These are phyloP conservation scores for Hyphopichia homilentoma DNA, from an alignment of 805 yeast species.

Conservation along the genomic window DNA sequence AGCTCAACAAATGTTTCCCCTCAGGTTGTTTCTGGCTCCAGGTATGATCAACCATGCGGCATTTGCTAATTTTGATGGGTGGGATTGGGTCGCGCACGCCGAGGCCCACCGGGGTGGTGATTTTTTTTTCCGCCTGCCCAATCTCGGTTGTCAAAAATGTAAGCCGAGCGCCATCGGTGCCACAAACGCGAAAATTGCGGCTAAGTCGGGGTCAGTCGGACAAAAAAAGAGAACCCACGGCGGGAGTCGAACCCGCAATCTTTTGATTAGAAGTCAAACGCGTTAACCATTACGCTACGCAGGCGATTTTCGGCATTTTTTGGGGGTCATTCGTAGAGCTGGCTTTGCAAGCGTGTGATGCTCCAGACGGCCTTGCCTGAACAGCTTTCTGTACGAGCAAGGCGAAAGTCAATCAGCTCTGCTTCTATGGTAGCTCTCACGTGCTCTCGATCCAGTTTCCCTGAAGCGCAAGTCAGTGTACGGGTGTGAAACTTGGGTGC, in stretches of 20 bases:
- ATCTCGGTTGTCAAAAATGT: background rate
- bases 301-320: too few species aligned
- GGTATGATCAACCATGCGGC: background rate
- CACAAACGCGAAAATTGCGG: background rate
- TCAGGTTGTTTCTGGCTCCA: background rate
- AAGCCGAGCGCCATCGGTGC: background rate
- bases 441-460: too few species aligned
- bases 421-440: too few species aligned
- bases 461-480: too few species aligned
- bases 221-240: slow-evolving; percentile 27
- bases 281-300: slow-evolving; percentile 67
- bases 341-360: too few species aligned
- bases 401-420: too few species aligned
- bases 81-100: background rate
- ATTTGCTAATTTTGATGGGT: background rate
- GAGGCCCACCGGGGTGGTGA: background rate
- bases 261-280: slow-evolving; percentile 66
- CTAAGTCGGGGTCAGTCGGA: background rate
- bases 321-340: too few species aligned
- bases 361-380: too few species aligned
- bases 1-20: too few species aligned
- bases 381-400: too few species aligned
- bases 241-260: slow-evolving; percentile 65
- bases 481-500: too few species aligned
- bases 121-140: background rate